Base-by-base conservation (phyloP, 2,329 filamentous ascomycete species). In the Periconia sp. region DNA sequence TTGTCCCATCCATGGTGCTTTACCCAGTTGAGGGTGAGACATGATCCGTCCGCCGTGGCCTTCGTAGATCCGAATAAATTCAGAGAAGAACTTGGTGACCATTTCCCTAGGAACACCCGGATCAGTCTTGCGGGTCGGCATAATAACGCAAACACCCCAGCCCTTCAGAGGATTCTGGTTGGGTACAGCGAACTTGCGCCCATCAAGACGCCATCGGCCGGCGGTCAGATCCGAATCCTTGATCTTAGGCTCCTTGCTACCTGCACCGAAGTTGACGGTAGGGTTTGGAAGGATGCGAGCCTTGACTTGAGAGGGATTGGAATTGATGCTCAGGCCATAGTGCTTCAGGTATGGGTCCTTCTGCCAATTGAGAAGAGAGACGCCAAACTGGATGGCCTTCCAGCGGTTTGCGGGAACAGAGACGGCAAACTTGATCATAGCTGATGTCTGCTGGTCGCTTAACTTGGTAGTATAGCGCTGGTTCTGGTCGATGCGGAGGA, bases 351-450 rank as follows among this genome's bases (percentile, higher is more conserved):
- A 87, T 0, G 81, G 83, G 60, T 99, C 94, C 0, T 81, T 68
- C 1, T 65, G 60, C 85, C 91, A 94, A 10, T 85, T 77, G 0
- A 93, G 79, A 59, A 88, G 82, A 0, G 76, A 68, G 9, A 96
- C 83, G 15, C 89, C 89, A 3, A 82, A 71, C 46, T 85, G 76
- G 61, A 97, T 92, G 18, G 89, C 84, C 0, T 70, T 63, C 60
- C 85, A 83, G n/a, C 94, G 89, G 30, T 85, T 71, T 0, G 72
- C 70, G 0, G 94, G 94, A 1, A 87, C 82, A 6, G 89, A 91
- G 5, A 96, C 93, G 0, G 93, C 92, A 64, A 93, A 91, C 72
- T 89, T 93, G 77, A 99, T 97, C 94, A 99, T 99, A 6, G 82
- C 76, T 0, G 87, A 78, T 0, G 93, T 97, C 76, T 96, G 81